phyloP scores from a whole-genome alignment of 2,329 filamentous ascomycete species.

The Neurospora sp. region DNA sequence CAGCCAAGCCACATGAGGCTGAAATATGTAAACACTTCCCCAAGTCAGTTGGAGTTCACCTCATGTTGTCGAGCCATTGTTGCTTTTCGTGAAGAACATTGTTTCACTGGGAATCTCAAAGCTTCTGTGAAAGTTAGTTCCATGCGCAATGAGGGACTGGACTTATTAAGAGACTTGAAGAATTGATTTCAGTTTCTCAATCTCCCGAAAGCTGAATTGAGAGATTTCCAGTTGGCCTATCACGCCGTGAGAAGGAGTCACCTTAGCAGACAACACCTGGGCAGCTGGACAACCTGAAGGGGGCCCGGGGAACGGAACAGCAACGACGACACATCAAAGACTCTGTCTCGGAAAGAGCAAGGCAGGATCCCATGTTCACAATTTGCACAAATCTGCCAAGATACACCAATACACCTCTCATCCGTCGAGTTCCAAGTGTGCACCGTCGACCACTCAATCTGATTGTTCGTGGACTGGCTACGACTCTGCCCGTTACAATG shows the following conservation, averaged over 20 bases:
- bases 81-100: background rate
- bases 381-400: background rate
- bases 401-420: background rate
- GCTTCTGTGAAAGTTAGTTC: background rate
- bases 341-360: background rate
- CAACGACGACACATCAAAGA: background rate
- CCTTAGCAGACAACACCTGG: background rate
- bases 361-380: background rate
- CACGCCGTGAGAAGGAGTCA: background rate
- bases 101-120: too few species aligned
- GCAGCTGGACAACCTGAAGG: background rate
- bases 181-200: background rate
- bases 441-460: background rate
- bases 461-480: background rate
- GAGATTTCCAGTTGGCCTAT: background rate
- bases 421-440: background rate
- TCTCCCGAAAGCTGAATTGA: background rate
- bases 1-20: background rate
- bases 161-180: background rate
- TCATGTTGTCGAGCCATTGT: background rate
- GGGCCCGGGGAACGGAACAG: background rate
- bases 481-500: slow-evolving; percentile 2
- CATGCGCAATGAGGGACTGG: background rate
- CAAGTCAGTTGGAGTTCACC: too few species aligned
- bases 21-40: background rate